Evolutionary conservation across 2,329 filamentous ascomycete species (phyloP).

Genomic region (Fusarium mundagurra): DNA sequence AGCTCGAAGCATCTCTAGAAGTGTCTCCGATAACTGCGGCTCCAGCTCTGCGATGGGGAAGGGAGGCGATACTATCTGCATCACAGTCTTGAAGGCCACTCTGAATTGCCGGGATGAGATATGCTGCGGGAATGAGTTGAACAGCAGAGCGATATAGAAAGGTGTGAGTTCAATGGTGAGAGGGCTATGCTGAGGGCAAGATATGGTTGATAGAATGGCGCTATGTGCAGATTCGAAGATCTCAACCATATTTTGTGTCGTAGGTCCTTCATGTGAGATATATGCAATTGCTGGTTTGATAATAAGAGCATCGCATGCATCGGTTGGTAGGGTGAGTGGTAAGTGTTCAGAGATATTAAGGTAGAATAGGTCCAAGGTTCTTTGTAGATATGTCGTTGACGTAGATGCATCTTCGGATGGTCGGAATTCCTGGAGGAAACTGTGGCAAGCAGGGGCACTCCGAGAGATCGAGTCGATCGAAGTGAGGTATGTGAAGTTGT

Average conservation of each 20-base stretch:
- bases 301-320: conserved; percentile 76
- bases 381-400: conserved; percentile 60
- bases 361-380: conserved; percentile 86
- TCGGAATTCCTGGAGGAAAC: conserved; percentile 73
- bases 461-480: conserved; percentile 83
- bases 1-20: conserved; percentile 81
- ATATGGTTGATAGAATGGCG: conserved; percentile 81
- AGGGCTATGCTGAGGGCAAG: conserved; percentile 78
- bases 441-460: conserved; percentile 72
- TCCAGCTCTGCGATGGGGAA: conserved; percentile 77
- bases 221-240: conserved; percentile 92
- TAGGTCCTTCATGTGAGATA: conserved; percentile 60
- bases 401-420: conserved; percentile 49
- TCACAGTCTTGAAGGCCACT: conserved; percentile 84
- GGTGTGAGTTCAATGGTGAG: conserved; percentile 78
- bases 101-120: conserved; percentile 88
- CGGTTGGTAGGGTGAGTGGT: conserved; percentile 72
- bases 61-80: conserved; percentile 84
- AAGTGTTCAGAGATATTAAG: conserved; percentile 88
- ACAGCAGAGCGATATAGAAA: conserved; percentile 84
- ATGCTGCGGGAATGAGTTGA: conserved; percentile 80
- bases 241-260: conserved; percentile 59
- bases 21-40: conserved; percentile 79
- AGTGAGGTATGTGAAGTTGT: conserved; percentile 83
- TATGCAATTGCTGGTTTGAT: conserved; percentile 80